Evolutionary conservation across 768 basidiomycete genomes (phyloP).

Genomic region (Tylopilus plumbeoviolaceoides): DNA sequence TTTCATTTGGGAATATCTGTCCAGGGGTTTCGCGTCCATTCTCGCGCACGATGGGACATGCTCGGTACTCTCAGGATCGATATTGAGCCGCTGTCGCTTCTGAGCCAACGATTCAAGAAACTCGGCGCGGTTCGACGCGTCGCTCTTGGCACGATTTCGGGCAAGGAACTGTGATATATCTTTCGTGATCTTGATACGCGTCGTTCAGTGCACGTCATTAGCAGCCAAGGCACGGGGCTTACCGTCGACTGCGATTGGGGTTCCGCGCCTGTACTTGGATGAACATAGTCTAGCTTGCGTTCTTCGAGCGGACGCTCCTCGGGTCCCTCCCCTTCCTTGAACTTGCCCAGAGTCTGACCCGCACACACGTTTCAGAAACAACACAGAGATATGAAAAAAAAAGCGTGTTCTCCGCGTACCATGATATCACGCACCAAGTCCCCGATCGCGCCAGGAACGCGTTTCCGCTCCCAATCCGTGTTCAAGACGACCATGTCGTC

Average conservation of each 20-base stretch:
- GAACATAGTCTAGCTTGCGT: conserved; percentile 63
- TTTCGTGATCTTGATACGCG: conserved; percentile 51
- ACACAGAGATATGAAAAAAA: not conserved
- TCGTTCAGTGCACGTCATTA: conserved; percentile 1
- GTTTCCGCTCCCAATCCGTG: conserved; percentile 55
- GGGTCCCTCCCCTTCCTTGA: conserved; percentile 23
- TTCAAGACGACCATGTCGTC: conserved; percentile 72
- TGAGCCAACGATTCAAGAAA: conserved; percentile 60
- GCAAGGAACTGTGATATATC: conserved; percentile 72
- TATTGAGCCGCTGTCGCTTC: conserved; percentile 45
- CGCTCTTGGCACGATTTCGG: conserved; percentile 64
- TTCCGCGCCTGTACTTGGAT: conserved; percentile 41
- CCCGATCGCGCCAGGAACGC: conserved; percentile 52
- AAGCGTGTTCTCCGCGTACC: conserved; percentile 33
- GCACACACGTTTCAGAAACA: not conserved
- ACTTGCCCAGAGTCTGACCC: conserved; percentile 29
- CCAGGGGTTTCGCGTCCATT: conserved; percentile 63
- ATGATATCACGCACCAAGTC: conserved; percentile 48
- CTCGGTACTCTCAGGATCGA: conserved; percentile 32
- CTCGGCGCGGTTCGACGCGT: conserved; percentile 72
- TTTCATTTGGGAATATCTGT: conserved; percentile 77
- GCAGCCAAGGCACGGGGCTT: conserved; percentile 23
- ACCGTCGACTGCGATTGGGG: conserved; percentile 59
- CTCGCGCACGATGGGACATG: conserved; percentile 61
- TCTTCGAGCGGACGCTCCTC: conserved; percentile 49